Evolutionary conservation across 768 basidiomycete genomes (phyloP).

Genomic region (Epithele typhae): DNA sequence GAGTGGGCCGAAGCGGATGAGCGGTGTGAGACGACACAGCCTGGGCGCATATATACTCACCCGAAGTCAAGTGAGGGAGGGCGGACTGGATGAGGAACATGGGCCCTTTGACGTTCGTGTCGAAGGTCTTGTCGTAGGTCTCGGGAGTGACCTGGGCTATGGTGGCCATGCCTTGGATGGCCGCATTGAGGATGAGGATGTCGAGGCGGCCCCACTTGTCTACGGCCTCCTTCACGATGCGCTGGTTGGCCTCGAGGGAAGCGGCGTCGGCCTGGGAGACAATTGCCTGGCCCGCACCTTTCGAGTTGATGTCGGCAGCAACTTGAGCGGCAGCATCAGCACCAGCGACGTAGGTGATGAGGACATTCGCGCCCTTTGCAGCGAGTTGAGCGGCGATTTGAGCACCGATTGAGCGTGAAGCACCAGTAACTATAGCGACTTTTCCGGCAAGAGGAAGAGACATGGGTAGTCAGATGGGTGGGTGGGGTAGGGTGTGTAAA

Average conservation of each 20-base stretch:
- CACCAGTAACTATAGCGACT: constrained; percentile 48
- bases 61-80: constrained; percentile 34
- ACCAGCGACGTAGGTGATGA: constrained; percentile 50
- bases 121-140: constrained; percentile 46
- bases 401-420: constrained; percentile 57
- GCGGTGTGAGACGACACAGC: not conserved
- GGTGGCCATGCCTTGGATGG: constrained; percentile 39
- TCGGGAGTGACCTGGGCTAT: constrained; percentile 49
- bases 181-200: constrained; percentile 57
- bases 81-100: constrained; percentile 50
- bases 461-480: too few species aligned
- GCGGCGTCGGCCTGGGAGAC: constrained; percentile 52
- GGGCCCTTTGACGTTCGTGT: constrained; percentile 56
- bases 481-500: too few species aligned
- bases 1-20: not conserved
- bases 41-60: constrained; percentile 26
- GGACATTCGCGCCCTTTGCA: constrained; percentile 51
- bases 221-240: constrained; percentile 45
- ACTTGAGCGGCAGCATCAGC: constrained; percentile 40
- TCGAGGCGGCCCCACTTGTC: constrained; percentile 49
- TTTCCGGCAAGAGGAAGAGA: constrained; percentile 21
- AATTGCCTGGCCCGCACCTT: constrained; percentile 40
- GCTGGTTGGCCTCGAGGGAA: constrained; percentile 41
- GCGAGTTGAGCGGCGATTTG: constrained; percentile 51
- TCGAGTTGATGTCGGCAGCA: constrained; percentile 40